Base-by-base conservation (phyloP, 257 asterid species). In the Anisodus tanguticus region DNA sequence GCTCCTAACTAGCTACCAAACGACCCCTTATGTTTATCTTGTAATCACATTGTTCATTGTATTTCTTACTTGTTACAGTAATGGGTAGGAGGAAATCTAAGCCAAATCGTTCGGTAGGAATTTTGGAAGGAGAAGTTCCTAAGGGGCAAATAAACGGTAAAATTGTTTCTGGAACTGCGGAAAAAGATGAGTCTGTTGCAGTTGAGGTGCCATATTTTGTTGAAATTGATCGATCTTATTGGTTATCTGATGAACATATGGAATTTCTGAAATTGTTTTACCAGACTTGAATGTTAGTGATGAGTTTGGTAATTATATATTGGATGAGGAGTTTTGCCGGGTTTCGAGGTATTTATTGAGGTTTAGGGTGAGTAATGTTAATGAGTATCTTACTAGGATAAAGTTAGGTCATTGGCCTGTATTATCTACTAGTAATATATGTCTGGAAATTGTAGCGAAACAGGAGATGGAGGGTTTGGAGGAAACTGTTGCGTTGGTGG, bases 341-440 rank as follows among this genome's bases (percentile, higher is more conserved):
- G 93, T 91, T 88, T 86, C 95, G 0, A 84, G 90, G 67, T 90
- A 60, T 86, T 88, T 85, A 22, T 88, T 92, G 90, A 90, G 98
- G 92, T 93, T 94, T 86, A 90, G 88, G 88, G 80, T 92, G 90
- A 88, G 85, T 74, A 86, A 90, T 86, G 94, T 90, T 79, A 89
- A 87, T 53, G 95, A 86, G 85, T 93, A 84, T 93, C 92, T 93
- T 62, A 88, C 59, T 83, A 91, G 97, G 43, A 92, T 94, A 81
- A 96, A 92, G 87, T 87, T 94, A 85, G 99, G 99, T 87, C 97
- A 94, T 81, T 96, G 98, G 99, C 99, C 99, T 37, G 93, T 91
- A 83, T 87, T 94, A 80, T 84, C 92, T 15, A 92, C 90, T 67
- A 85, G 86, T 37, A 86, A 88, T 86, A 88, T 91, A 66, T 41